Evolutionary conservation across 768 basidiomycete species (phyloP), one percentile per base, ranked within the genome.

Genomic region (Mycena leptocephala): DNA sequence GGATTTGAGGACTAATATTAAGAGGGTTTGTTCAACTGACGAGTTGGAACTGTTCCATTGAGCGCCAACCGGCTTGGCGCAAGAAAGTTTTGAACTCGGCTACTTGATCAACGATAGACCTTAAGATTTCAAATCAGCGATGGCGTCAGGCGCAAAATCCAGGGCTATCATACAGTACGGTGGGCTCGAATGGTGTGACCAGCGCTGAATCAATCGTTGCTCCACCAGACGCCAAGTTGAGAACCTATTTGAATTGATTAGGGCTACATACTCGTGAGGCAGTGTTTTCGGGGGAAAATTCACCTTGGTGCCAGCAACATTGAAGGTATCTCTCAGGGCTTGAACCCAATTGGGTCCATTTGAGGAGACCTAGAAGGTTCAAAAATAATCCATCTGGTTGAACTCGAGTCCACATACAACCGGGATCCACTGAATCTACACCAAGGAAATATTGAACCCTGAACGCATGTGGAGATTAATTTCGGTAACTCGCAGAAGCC

Each of bases 341-440:
- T 89, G 81, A 8, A 92, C 91, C 92, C 92, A 93, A 80, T 92
- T 93, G 0, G 88, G 92, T 22, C 92, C 92, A 80, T 92, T 91
- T 20, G 91, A 91, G 9, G 90, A 91, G 11, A 89, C 90, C 91
- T 93, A 32, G 28, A 69, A 26, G 61, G 56, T 16, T 24, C 30
- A 55, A 67, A 51, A 20, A 24, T n/a, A 18, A 4, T 24, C 35
- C 59, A 16, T 28, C 5, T 35, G 20, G 51, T 22, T 37, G 43
- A 41, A 39, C 62, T 16, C 43, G 8, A 32, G 14, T 22, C n/a
- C 13, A 82, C 89, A 80, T 80, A 92, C 92, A 88, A 53, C 89
- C 88, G 18, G 92, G 91, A 51, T 84, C 85, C 8, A 88, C 85
- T 0, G 92, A 91, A 75, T 90, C 77, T 18, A 92, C 83, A 9